Evolutionary conservation across 176 grass and related monocot species (phyloP).

Genomic region (Juncus effusus): DNA sequence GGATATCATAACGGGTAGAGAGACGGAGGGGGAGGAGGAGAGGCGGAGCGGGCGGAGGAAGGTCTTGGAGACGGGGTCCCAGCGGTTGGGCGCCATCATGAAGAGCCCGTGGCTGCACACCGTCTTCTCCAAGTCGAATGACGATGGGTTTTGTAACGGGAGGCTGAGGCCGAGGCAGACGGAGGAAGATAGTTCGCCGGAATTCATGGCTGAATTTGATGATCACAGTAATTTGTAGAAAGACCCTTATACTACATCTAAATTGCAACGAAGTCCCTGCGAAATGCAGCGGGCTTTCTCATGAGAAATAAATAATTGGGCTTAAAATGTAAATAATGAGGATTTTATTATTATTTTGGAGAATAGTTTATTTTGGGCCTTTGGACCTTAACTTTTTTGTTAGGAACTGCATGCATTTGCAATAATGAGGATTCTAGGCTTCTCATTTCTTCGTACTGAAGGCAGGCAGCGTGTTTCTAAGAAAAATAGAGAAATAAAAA

Average conservation of each 20-base stretch:
- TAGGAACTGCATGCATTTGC: too few species aligned
- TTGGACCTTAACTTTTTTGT: too few species aligned
- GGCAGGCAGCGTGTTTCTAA: too few species aligned
- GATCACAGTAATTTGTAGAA: neutral
- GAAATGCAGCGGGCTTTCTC: neutral
- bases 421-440: too few species aligned
- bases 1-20: constrained; percentile 42
- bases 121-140: constrained; percentile 61
- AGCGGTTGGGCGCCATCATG: constrained; percentile 90
- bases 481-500: too few species aligned
- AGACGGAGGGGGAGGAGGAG: constrained; percentile 41
- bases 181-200: neutral
- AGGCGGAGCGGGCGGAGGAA: constrained; percentile 72
- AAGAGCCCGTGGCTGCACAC: constrained; percentile 92
- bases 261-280: neutral
- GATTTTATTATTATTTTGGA: too few species aligned
- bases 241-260: neutral
- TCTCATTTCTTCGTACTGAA: too few species aligned
- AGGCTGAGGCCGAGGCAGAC: neutral
- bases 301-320: neutral
- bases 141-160: constrained; percentile 11
- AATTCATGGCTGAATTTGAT: neutral
- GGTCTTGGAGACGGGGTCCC: constrained; percentile 47
- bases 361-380: too few species aligned
- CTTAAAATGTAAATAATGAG: too few species aligned